Evolutionary conservation across 2,329 filamentous ascomycete species (phyloP).

Genomic region (Sporothrix luriei): DNA sequence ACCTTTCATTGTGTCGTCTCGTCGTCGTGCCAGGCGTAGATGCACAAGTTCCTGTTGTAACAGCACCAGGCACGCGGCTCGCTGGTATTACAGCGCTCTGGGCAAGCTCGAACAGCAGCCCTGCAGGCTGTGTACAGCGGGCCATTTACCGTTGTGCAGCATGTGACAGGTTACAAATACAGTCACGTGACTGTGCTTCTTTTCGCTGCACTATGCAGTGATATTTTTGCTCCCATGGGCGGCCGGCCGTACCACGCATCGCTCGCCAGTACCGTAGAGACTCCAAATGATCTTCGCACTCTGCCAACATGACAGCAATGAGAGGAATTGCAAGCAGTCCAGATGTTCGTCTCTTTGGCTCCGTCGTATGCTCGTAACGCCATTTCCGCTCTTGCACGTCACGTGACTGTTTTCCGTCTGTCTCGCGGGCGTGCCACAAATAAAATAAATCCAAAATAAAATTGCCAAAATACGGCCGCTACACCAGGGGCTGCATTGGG

Average conservation of each 20-base stretch:
- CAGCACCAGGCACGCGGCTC: neutral
- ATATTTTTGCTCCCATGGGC: neutral
- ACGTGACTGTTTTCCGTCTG: neutral
- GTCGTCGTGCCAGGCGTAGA: neutral
- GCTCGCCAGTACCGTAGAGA: too few relatives aligned
- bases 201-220: too few relatives aligned
- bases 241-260: neutral
- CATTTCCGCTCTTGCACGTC: neutral
- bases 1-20: constrained; percentile 22
- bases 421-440: neutral
- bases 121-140: neutral
- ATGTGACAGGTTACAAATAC: neutral
- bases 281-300: too few relatives aligned
- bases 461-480: neutral
- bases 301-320: too few relatives aligned
- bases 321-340: too few relatives aligned
- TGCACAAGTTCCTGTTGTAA: neutral
- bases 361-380: too few relatives aligned
- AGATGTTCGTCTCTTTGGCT: too few relatives aligned
- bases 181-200: neutral
- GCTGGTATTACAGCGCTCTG: constrained; percentile 9
- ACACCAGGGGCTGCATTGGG: neutral
- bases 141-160: neutral
- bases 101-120: neutral
- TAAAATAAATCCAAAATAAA: constrained; percentile 23